Evolutionary conservation across 768 basidiomycete genomes (phyloP).

Genomic region (Boletus rufocinnamomeus): DNA sequence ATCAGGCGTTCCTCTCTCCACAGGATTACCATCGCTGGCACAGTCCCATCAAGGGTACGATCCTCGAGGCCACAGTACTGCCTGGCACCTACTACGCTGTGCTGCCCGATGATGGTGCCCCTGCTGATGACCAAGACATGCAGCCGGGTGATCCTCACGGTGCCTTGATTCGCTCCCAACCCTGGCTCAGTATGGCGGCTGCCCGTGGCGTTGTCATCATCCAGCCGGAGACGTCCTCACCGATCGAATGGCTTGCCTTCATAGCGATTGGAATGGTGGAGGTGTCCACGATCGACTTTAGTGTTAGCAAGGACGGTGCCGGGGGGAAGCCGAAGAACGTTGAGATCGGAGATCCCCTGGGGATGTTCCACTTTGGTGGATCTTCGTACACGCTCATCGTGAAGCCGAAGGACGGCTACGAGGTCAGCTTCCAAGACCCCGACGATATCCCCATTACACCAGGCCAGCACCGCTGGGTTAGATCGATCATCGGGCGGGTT

Average conservation of each 20-base stretch:
- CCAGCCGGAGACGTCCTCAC: constrained; percentile 40
- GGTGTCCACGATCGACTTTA: constrained; percentile 35
- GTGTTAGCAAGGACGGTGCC: background rate
- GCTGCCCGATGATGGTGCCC: too few relatives aligned
- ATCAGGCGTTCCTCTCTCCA: too few relatives aligned
- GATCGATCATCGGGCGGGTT: background rate
- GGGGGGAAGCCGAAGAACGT: background rate
- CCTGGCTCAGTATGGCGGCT: constrained; percentile 47
- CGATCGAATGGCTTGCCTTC: constrained; percentile 55
- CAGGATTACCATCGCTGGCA: too few relatives aligned
- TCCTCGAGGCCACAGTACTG: too few relatives aligned
- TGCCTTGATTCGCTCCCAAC: background rate
- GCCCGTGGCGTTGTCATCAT: constrained; percentile 58
- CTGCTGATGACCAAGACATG: too few relatives aligned
- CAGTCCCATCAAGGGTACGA: too few relatives aligned
- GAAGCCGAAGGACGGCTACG: background rate
- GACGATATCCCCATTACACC: background rate
- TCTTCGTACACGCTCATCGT: constrained; percentile 50
- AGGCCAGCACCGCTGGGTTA: constrained; percentile 5
- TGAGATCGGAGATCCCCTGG: background rate
- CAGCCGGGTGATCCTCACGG: too few relatives aligned
- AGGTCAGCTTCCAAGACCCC: background rate
- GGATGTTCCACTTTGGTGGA: constrained; percentile 64
- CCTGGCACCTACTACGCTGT: too few relatives aligned
- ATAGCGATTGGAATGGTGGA: constrained; percentile 32